Conservation (phyloP, 2,329 filamentous ascomycete species). For the Ophiostoma pallidulum region DNA sequence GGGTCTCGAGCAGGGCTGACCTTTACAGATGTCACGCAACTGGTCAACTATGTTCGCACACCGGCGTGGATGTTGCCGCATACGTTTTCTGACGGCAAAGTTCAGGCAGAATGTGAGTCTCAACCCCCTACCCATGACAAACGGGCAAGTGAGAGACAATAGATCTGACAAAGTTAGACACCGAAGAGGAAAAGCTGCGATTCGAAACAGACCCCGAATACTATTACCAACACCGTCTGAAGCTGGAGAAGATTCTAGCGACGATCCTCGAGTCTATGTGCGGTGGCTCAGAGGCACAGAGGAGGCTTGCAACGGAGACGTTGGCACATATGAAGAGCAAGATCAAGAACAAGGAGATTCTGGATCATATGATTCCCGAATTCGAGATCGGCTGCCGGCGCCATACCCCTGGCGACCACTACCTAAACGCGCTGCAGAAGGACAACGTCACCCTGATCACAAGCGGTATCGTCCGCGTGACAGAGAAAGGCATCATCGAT, state of each 20-base stretch:
- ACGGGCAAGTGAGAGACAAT: no score
- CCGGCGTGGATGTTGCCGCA: constrained; percentile 21
- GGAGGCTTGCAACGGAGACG: background rate
- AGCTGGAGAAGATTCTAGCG: background rate
- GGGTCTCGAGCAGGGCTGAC: background rate
- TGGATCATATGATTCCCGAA: constrained; percentile 24
- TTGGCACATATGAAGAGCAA: constrained; percentile 18
- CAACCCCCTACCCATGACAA: background rate
- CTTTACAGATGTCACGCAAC: background rate
- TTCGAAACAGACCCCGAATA: background rate
- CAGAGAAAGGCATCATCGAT: constrained; percentile 22
- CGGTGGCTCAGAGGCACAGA: background rate
- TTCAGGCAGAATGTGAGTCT: background rate
- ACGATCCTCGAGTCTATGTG: background rate
- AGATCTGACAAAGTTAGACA: background rate
- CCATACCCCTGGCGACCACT: constrained; percentile 32
- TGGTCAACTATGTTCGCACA: constrained; percentile 24
- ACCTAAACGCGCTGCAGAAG: constrained; percentile 31
- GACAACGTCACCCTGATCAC: constrained; percentile 35
- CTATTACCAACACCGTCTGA: background rate
- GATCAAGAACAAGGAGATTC: constrained; percentile 12
- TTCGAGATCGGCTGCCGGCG: constrained; percentile 35
- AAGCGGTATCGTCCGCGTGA: constrained; percentile 29
- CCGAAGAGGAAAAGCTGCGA: background rate
- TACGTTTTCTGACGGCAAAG: background rate